A percentile compares a stretch with the other conserved stretches of the same genome.
These are phyloP conservation scores for Taxillus chinensis DNA, from an alignment of 164 flowering plant species.

Conservation along the genomic window DNA sequence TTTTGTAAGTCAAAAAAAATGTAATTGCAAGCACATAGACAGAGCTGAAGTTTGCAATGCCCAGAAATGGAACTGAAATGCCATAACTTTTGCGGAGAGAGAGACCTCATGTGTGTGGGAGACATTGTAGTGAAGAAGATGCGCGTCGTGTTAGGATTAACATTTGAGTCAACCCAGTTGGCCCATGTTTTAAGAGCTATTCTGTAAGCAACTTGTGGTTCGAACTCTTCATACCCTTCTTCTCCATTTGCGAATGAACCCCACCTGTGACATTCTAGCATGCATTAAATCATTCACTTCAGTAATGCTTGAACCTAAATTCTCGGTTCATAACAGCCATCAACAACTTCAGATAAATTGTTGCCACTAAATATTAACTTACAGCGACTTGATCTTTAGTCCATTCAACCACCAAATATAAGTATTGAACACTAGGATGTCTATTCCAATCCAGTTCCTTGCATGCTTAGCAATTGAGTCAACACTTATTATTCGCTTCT, in stretches of 20 bases:
- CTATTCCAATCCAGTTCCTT: constrained; percentile 63
- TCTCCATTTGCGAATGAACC: constrained; percentile 83
- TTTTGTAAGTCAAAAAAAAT: no score
- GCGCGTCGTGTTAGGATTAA: constrained; percentile 60
- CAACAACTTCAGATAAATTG: neutral
- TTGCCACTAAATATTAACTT: constrained; percentile 9
- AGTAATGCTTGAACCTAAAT: neutral
- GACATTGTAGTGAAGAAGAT: constrained; percentile 88
- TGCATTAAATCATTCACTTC: neutral
- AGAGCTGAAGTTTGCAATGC: neutral
- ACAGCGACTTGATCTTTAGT: constrained; percentile 59
- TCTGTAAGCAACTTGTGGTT: constrained; percentile 54
- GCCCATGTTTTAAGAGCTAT: constrained; percentile 82
- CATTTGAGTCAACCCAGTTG: constrained; percentile 77
- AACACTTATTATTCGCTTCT: constrained; percentile 60
- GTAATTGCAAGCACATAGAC: no score
- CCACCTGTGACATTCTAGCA: constrained; percentile 37
- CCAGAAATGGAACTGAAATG: neutral
- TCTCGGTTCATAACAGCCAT: neutral
- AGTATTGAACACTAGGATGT: constrained; percentile 77
- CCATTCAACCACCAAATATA: constrained; percentile 99
- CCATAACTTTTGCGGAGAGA: constrained; percentile 2
- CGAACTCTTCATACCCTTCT: constrained; percentile 68
- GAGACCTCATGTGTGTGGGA: constrained; percentile 69
- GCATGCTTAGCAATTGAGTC: constrained; percentile 76